These are phyloP conservation scores for Dendrobium chrysotoxum DNA, from an alignment of 106 monocot species.

Conservation along the genomic window DNA sequence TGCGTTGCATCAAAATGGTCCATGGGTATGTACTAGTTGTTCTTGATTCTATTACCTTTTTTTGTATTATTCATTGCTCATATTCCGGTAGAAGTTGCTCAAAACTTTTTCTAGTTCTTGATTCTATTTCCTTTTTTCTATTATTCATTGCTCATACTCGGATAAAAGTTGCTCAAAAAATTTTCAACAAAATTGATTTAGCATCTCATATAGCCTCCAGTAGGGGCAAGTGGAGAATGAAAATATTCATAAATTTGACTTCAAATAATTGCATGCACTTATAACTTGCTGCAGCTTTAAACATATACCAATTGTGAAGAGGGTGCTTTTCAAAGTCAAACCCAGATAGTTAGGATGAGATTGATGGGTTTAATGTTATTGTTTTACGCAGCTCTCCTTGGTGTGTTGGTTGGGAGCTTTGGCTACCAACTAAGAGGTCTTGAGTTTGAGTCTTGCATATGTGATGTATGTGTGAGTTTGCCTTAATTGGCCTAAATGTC, in stretches of 20 bases:
- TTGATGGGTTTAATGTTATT: neutral
- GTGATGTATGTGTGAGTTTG: no score
- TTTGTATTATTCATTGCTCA: neutral
- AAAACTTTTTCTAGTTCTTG: neutral
- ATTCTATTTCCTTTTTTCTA: neutral
- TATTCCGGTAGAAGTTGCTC: neutral
- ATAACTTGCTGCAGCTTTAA: neutral
- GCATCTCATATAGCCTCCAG: neutral
- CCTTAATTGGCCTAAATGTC: no score
- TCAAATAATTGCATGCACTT: neutral
- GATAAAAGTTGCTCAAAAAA: neutral
- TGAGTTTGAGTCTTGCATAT: no score
- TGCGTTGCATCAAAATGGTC: conserved; percentile 10
- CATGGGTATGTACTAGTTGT: neutral
- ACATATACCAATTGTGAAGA: no score
- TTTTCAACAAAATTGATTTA: neutral
- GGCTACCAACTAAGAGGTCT: no score
- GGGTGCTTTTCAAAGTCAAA: no score
- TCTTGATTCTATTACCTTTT: neutral
- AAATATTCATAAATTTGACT: neutral
- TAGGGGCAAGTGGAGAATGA: neutral
- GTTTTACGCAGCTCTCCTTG: no score
- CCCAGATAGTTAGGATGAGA: neutral
- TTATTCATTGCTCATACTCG: neutral
- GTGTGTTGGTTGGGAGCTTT: no score